phyloP scores from a whole-genome alignment of 225 moss, liverwort and hornwort genomes.

The Thuidium tamariscinum region DNA sequence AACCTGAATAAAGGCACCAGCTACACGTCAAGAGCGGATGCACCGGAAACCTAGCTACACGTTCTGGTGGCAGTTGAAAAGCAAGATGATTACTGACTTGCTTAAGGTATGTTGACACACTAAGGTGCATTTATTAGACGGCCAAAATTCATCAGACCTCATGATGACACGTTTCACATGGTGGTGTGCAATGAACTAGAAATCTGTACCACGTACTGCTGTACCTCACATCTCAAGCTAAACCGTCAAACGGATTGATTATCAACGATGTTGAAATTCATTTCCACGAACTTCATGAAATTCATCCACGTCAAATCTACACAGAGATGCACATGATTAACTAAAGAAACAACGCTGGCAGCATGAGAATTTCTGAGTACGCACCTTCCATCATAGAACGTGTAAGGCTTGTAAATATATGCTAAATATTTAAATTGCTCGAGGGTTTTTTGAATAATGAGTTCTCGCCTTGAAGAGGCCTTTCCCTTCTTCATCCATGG shows the following conservation, averaged over 20 bases:
- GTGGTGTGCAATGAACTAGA: not conserved
- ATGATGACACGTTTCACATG: not conserved
- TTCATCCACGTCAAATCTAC: not conserved
- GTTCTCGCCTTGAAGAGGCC: slow-evolving; percentile 19
- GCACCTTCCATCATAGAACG: slow-evolving; percentile 61
- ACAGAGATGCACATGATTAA: not conserved
- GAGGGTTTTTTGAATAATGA: slow-evolving; percentile 33
- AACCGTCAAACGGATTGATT: not conserved
- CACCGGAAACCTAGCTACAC: not conserved
- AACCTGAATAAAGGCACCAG: slow-evolving; percentile 25
- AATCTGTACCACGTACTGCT: not conserved
- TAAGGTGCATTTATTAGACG: not conserved
- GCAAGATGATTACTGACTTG: not conserved
- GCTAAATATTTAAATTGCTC: slow-evolving; percentile 47
- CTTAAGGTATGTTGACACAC: not conserved
- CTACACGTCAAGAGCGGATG: not conserved
- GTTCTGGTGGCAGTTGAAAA: not conserved
- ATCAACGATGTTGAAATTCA: not conserved
- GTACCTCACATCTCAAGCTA: not conserved
- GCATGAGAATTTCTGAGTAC: not conserved
- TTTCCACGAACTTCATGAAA: not conserved
- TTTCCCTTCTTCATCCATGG: slow-evolving; percentile 41
- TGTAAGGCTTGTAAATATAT: slow-evolving; percentile 57
- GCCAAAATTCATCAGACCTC: not conserved
- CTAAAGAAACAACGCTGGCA: not conserved